These are phyloP conservation scores for Atkinsonella texensis DNA, from an alignment of 2,329 filamentous ascomycete species.

Conservation along the genomic window DNA sequence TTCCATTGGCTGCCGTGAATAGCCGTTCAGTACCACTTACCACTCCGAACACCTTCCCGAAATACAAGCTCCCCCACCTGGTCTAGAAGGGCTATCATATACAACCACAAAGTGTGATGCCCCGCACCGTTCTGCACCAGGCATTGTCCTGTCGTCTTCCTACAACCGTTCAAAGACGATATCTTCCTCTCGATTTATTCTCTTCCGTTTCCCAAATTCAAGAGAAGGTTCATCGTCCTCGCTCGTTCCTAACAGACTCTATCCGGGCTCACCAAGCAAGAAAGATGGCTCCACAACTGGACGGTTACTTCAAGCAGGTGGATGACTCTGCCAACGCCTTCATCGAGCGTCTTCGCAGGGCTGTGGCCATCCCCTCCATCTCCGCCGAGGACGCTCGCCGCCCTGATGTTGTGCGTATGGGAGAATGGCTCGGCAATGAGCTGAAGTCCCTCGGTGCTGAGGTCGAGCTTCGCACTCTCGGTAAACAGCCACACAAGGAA, in stretches of 20 bases:
- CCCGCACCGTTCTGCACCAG: slow-evolving; percentile 31
- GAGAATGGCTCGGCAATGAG: slow-evolving; percentile 75
- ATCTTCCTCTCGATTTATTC: slow-evolving; percentile 13
- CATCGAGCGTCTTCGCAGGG: slow-evolving; percentile 80
- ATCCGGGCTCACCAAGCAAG: slow-evolving; percentile 47
- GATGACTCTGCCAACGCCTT: slow-evolving; percentile 68
- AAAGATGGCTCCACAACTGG: slow-evolving; percentile 83
- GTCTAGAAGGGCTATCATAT: neutral
- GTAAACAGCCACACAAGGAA: slow-evolving; percentile 85
- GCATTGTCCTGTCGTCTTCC: slow-evolving; percentile 11
- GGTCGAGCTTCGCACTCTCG: slow-evolving; percentile 76
- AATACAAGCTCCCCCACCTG: slow-evolving; percentile 1
- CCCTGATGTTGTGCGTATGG: slow-evolving; percentile 93
- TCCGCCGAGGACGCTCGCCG: slow-evolving; percentile 83
- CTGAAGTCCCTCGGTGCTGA: slow-evolving; percentile 73
- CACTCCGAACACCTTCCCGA: neutral
- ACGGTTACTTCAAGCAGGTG: slow-evolving; percentile 87
- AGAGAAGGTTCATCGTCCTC: slow-evolving; percentile 11
- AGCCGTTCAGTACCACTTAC: slow-evolving; percentile 11
- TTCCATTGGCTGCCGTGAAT: slow-evolving; percentile 18
- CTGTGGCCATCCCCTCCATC: slow-evolving; percentile 92
- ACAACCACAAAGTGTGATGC: slow-evolving; percentile 20
- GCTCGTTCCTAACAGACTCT: slow-evolving; percentile 40
- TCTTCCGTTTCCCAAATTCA: slow-evolving; percentile 8
- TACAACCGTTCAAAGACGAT: slow-evolving; percentile 10